Base-by-base conservation (phyloP, 257 asterid genomes). In the Plantago major region DNA sequence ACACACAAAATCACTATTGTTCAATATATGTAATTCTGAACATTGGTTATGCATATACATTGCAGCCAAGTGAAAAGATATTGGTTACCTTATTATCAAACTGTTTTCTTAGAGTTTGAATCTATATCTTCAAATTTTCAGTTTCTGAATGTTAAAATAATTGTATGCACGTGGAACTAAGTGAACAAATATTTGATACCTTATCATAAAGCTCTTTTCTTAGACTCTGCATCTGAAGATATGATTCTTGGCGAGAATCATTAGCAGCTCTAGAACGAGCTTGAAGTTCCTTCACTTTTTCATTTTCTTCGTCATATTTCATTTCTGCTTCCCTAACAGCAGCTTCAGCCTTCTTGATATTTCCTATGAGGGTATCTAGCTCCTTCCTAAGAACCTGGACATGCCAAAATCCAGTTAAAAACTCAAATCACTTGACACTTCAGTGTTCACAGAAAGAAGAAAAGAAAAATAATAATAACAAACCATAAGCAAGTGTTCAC, bases 201-300 rank as follows among this genome's bases (percentile, higher is more conserved):
- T 84, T 89, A 73, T 80, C 80, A 11, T 63, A 75, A 40, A 87
- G 67, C 46, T 77, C 86, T 67, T 64, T 83, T 67, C 74, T 84
- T 77, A 87, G 76, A 76, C 76, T 72, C 67, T 73, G 87, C 81
- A 81, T 79, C 61, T 81, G 74, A 54, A 56, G 73, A 79, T 80
- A 89, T 56, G 97, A 91, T 38, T 69, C 87, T 75, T 93, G 96
- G 61, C 96, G 96, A 76, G 76, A 73, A 57, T 78, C 90, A 76
- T 87, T 74, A 56, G 99, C 96, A 66, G 79, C 95, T 60, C 79
- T 80, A 65, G 76, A 82, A 73, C 69, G 91, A 54, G 75, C 70
- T 70, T 79, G 88, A 64, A 87, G 78, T 62, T 93, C 95, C 83
- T 63, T 80, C 59, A 89, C 68, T 78, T 69, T 79, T 59, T 62